These are phyloP conservation scores for Mortierella sp. DNA, from an alignment of 371 early-diverging fungal genomes.

Conservation along the genomic window DNA sequence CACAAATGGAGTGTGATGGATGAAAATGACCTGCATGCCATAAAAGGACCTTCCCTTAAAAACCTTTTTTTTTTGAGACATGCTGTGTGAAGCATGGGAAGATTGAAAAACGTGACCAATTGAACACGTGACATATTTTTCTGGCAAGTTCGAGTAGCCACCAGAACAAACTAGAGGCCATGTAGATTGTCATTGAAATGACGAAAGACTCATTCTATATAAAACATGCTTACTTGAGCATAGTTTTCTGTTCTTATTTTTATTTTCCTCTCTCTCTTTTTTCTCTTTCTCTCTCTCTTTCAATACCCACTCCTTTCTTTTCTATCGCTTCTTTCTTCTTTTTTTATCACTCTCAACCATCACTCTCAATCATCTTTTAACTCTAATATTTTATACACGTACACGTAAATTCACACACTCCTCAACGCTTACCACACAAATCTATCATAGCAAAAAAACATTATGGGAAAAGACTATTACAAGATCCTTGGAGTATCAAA, in stretches of 20 bases:
- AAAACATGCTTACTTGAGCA: no score
- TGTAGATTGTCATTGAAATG: not conserved
- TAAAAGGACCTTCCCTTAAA: no score
- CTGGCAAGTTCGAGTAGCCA: slow-evolving; percentile 15
- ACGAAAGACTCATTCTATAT: slow-evolving; percentile 9
- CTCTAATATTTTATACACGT: not conserved
- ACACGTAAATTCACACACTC: not conserved
- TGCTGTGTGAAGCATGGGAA: no score
- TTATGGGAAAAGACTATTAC: slow-evolving; percentile 94
- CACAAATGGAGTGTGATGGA: no score
- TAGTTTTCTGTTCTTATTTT: no score
- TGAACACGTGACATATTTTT: not conserved
- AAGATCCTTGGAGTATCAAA: slow-evolving; percentile 88
- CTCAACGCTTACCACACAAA: not conserved
- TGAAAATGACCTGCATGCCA: no score
- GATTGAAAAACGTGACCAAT: not conserved
- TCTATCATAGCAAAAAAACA: not conserved
- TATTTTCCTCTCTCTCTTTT: not conserved
- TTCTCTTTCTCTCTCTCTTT: not conserved
- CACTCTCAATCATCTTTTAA: slow-evolving; percentile 1
- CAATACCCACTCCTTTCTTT: not conserved
- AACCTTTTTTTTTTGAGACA: no score
- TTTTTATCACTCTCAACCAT: not conserved
- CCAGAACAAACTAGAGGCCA: not conserved
- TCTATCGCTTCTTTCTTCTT: no score